Evolutionary conservation across 129 eudicot species (phyloP), one percentile per base, ranked within the genome.

Genomic region (Pulicaria dysenterica): DNA sequence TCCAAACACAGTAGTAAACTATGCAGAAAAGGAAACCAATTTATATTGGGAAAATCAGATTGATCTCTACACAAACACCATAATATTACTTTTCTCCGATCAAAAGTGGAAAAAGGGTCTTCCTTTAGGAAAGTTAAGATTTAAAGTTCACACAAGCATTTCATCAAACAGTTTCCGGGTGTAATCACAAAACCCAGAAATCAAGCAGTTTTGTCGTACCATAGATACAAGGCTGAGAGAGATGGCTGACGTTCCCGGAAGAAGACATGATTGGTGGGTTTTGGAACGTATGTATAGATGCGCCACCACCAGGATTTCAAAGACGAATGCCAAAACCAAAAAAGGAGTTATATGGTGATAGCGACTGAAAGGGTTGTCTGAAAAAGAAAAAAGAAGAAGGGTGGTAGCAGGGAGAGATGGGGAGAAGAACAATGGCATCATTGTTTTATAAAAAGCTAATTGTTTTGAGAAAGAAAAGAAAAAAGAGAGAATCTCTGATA

Each of bases 211-310:
- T 12, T 36, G 10, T 65, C 77, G 49, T 88, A 94, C 93, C 96
- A 67, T 88, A 86, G 39, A 90, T 83, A 65, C 89, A 90, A 40
- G 93, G 95, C 79, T 90, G 96, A 63, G 98, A 84, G 73, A 85
- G 83, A 54, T 88, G 91, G 54, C 82, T 90, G 70, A 83, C 77
- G 50, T 80, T 73, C 54, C 67, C 85, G 4, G 97, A 90, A 73
- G 96, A 86, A 77, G 96, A 83, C 99, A 90, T 94, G 80, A 80
- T 14, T 17, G 39, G 56, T 36, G 69, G 36, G 73, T 44, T 34
- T 40, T 7, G 43, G 56, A 40, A 53, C 38, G 72, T 81, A 71
- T 76, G 87, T 86, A 83, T 65, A 83, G 83, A 58, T 24, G 2
- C 31, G 19, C 71, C 67, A 77, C 77, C 80, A 57, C 75, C 43